phyloP scores from a whole-genome alignment of 78 protist genomes.

The Guillardia theta region DNA sequence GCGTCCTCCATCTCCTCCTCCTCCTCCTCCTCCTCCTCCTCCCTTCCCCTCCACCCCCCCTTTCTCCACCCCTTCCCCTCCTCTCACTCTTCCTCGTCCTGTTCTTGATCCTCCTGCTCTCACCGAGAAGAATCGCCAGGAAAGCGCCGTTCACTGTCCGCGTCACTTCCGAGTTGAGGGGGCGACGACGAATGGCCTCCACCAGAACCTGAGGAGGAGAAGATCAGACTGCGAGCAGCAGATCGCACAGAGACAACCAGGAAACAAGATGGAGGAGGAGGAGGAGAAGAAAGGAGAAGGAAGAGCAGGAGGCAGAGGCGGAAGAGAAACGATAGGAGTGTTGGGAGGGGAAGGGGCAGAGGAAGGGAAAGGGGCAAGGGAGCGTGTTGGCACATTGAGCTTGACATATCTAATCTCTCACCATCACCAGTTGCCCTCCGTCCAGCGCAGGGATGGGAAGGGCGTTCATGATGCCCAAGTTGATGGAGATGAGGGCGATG shows the following conservation, averaged over 20 bases:
- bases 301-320: not conserved
- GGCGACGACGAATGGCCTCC: not conserved
- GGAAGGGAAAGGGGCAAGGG: not conserved
- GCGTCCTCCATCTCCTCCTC: not conserved
- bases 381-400: no score
- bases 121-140: not conserved
- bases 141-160: not conserved
- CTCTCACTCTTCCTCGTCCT: not conserved
- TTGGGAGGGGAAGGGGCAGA: not conserved
- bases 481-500: not conserved
- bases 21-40: not conserved
- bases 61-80: not conserved
- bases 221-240: not conserved
- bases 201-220: not conserved
- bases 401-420: not conserved
- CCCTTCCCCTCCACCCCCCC: not conserved
- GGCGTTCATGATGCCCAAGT: not conserved
- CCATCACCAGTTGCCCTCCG: not conserved
- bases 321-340: not conserved
- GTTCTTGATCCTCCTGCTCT: no score
- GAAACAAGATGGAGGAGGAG: not conserved
- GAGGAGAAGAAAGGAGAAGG: not conserved
- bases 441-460: not conserved
- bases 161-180: not conserved
- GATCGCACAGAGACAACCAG: not conserved